phyloP scores from a whole-genome alignment of 805 yeast species.

The Hanseniaspora taiwanica region DNA sequence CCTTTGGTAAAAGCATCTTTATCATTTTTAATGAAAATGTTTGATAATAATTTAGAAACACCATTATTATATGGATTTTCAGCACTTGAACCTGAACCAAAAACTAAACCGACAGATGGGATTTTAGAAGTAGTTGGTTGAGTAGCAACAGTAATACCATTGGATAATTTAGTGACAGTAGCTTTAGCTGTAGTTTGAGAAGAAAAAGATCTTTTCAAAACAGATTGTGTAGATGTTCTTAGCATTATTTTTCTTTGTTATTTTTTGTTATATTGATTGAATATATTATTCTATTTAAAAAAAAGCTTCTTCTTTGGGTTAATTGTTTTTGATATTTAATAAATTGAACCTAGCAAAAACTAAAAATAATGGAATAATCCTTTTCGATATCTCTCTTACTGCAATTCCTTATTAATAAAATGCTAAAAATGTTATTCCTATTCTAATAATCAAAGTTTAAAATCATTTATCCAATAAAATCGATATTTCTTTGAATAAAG shows the following conservation, averaged over 20 bases:
- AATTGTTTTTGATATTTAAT: no score
- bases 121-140: conserved; percentile 38
- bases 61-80: conserved; percentile 78
- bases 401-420: no score
- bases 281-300: no score
- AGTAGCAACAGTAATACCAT: conserved; percentile 64
- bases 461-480: no score
- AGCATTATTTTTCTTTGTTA: conserved; percentile 2
- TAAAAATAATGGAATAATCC: no score
- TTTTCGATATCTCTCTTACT: no score
- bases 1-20: conserved; percentile 34
- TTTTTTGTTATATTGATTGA: background rate
- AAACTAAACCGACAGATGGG: conserved; percentile 53
- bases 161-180: conserved; percentile 55
- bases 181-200: conserved; percentile 42
- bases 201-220: conserved; percentile 28
- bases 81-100: conserved; percentile 67
- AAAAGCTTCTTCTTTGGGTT: background rate
- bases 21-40: conserved; percentile 29
- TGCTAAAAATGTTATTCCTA: no score
- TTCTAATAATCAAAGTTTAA: no score
- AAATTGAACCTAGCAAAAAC: no score
- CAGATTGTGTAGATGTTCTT: conserved; percentile 4
- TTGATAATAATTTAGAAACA: conserved; percentile 52
- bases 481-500: no score